A percentile compares a stretch with the other conserved stretches of the same genome.
phyloP scores from a whole-genome alignment of 2,329 filamentous ascomycete species.

The Clarireedia paspali region DNA sequence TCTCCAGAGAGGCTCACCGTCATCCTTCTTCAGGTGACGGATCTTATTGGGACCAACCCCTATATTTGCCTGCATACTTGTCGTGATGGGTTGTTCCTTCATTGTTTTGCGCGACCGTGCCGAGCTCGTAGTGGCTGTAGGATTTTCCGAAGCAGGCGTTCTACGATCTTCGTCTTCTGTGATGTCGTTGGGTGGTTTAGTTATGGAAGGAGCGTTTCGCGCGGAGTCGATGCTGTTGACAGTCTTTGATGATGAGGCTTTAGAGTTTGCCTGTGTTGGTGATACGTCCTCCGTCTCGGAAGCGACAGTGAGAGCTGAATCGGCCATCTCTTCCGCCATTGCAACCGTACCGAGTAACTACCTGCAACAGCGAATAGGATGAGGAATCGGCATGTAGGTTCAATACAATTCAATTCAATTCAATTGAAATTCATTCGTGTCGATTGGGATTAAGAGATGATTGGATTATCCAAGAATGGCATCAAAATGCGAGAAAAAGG shows the following conservation, averaged over 20 bases:
- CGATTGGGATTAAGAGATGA: not conserved
- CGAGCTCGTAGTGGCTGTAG: slow-evolving; percentile 20
- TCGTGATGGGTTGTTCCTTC: slow-evolving; percentile 23
- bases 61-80: slow-evolving; percentile 11
- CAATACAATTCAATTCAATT: not conserved
- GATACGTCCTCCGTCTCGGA: slow-evolving; percentile 18
- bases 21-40: slow-evolving; percentile 78
- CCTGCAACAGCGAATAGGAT: not conserved
- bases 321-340: slow-evolving; percentile 3
- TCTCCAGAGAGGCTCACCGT: slow-evolving; percentile 80
- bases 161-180: slow-evolving; percentile 28
- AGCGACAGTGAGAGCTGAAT: slow-evolving; percentile 11
- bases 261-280: slow-evolving; percentile 5
- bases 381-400: not conserved
- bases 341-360: not conserved
- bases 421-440: not conserved
- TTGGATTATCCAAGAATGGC: not conserved
- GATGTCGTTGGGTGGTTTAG: slow-evolving; percentile 19
- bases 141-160: slow-evolving; percentile 19
- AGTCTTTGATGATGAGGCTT: slow-evolving; percentile 21
- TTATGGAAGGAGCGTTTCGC: slow-evolving; percentile 17
- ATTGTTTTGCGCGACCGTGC: slow-evolving; percentile 13
- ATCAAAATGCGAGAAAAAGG: too few relatives aligned
- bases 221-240: slow-evolving; percentile 20
- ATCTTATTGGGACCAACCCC: slow-evolving; percentile 48